Evolutionary conservation across 1,284 basidiomycete species (phyloP).

Genomic region (Trichosporon asahii): DNA sequence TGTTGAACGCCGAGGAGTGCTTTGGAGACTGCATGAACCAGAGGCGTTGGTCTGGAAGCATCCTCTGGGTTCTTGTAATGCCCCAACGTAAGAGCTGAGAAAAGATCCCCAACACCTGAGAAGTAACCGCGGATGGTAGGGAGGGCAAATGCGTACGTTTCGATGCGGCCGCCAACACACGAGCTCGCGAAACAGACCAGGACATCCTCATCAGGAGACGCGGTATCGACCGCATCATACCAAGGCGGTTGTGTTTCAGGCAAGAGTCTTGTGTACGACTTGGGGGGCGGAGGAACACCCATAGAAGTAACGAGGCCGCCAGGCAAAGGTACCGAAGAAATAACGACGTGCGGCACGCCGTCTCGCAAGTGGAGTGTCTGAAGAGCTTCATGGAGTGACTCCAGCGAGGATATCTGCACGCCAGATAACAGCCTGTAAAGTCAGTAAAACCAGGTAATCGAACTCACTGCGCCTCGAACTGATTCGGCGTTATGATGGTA

Average conservation of each 20-base stretch:
- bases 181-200: slow-evolving; percentile 68
- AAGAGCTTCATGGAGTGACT: slow-evolving; percentile 67
- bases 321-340: slow-evolving; percentile 72
- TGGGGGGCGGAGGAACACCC: slow-evolving; percentile 41
- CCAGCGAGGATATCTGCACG: slow-evolving; percentile 62
- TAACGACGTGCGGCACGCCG: slow-evolving; percentile 78
- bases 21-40: slow-evolving; percentile 62
- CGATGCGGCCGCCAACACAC: slow-evolving; percentile 33
- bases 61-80: slow-evolving; percentile 59
- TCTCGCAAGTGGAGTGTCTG: slow-evolving; percentile 69
- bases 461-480: slow-evolving; percentile 88
- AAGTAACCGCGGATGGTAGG: slow-evolving; percentile 87
- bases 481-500: slow-evolving; percentile 93
- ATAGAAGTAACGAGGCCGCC: slow-evolving; percentile 34
- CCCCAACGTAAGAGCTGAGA: slow-evolving; percentile 86
- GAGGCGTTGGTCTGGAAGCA: slow-evolving; percentile 27
- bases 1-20: slow-evolving; percentile 81
- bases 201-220: slow-evolving; percentile 51
- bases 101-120: slow-evolving; percentile 93
- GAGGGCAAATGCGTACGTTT: slow-evolving; percentile 67
- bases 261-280: slow-evolving; percentile 38
- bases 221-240: slow-evolving; percentile 35
- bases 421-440: slow-evolving; percentile 69
- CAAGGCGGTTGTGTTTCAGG: slow-evolving; percentile 33
- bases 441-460: slow-evolving; percentile 1